Evolutionary conservation across 495 filamentous ascomycete species (phyloP).

Genomic region (Aspergillus leporis): DNA sequence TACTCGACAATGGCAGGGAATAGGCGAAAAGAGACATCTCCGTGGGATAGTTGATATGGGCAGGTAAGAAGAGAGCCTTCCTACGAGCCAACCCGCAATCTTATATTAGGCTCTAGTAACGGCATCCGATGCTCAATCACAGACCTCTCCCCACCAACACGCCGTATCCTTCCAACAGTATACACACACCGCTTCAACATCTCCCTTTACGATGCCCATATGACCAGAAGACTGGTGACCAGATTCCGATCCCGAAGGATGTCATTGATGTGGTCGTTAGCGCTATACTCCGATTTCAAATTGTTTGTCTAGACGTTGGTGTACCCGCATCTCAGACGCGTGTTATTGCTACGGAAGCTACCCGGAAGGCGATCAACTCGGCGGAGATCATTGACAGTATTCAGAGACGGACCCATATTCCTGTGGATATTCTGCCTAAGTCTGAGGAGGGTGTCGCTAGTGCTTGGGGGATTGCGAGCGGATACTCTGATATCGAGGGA

Average conservation of each 20-base stretch:
- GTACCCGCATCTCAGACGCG: conserved; percentile 64
- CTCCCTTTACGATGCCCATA: conserved; percentile 85
- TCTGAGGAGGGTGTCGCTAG: conserved; percentile 82
- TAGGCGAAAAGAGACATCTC: conserved; percentile 9
- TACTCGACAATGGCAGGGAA: background rate
- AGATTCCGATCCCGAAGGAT: conserved; percentile 59
- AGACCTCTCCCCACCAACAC: conserved; percentile 65
- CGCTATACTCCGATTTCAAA: conserved; percentile 68
- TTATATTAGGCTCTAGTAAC: conserved; percentile 59
- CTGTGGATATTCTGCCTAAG: conserved; percentile 71
- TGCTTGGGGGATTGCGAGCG: conserved; percentile 79
- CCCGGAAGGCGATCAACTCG: conserved; percentile 76
- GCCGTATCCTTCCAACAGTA: conserved; percentile 72
- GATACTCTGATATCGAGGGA: conserved; percentile 63
- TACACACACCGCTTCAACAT: conserved; percentile 78
- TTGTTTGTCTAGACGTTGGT: conserved; percentile 68
- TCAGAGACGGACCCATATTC: conserved; percentile 56
- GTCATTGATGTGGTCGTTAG: conserved; percentile 65
- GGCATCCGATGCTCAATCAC: conserved; percentile 93
- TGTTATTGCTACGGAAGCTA: conserved; percentile 87
- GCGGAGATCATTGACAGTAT: conserved; percentile 66
- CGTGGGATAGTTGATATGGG: conserved; percentile 34
- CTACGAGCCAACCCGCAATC: background rate
- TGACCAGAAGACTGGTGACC: conserved; percentile 36
- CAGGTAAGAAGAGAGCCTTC: conserved; percentile 22